These are phyloP conservation scores for Termitomyces sp. DNA, from an alignment of 768 basidiomycete species.

Conservation along the genomic window DNA sequence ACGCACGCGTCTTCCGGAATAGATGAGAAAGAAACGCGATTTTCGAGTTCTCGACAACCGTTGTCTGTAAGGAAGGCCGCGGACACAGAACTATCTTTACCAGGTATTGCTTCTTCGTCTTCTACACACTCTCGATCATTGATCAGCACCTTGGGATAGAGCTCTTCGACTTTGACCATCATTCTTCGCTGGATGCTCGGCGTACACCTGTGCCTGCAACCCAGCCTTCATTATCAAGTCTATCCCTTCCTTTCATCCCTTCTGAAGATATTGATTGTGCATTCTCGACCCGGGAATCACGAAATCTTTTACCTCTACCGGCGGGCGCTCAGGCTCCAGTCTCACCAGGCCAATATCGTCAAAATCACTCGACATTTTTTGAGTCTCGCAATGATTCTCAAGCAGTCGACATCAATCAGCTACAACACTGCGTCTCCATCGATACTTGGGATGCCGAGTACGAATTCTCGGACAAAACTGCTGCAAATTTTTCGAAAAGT, in stretches of 20 bases:
- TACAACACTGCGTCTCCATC: background rate
- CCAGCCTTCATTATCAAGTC: background rate
- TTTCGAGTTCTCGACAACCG: background rate
- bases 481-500: background rate
- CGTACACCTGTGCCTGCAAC: background rate
- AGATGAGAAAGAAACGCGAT: background rate
- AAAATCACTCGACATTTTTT: background rate
- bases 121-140: background rate
- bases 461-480: background rate
- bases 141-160: background rate
- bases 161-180: background rate
- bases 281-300: background rate
- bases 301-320: background rate
- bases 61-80: background rate
- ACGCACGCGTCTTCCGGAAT: background rate
- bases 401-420: background rate
- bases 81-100: background rate
- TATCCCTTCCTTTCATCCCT: background rate
- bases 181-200: background rate
- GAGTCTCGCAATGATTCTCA: background rate
- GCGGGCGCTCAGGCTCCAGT: slow-evolving; percentile 1
- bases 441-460: background rate
- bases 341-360: slow-evolving; percentile 2
- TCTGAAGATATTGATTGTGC: background rate
- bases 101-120: background rate